These are phyloP conservation scores for Trichosporon asahii DNA, from an alignment of 1,284 basidiomycete genomes.

Conservation along the genomic window DNA sequence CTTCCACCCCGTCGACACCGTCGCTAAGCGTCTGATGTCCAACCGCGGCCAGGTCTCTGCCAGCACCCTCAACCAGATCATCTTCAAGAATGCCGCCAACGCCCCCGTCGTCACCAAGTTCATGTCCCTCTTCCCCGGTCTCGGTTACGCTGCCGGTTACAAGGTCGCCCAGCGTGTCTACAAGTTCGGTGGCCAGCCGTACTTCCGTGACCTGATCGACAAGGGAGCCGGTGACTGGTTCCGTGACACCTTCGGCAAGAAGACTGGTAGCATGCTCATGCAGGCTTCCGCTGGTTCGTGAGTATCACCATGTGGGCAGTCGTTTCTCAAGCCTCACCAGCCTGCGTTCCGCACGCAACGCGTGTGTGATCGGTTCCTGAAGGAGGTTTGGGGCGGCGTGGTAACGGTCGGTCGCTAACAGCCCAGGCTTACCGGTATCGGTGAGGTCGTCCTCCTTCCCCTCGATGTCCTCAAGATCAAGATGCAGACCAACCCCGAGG, in stretches of 20 bases:
- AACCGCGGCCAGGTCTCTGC: slow-evolving; percentile 78
- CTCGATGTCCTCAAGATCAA: slow-evolving; percentile 98
- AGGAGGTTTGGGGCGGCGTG: background rate
- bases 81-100: slow-evolving; percentile 81
- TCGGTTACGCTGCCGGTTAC: slow-evolving; percentile 97
- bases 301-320: slow-evolving; percentile 31
- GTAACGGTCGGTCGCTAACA: slow-evolving; percentile 2
- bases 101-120: slow-evolving; percentile 70
- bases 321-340: background rate
- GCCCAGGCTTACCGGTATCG: slow-evolving; percentile 82
- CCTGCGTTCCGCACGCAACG: background rate
- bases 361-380: background rate
- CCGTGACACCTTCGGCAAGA: slow-evolving; percentile 83
- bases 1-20: slow-evolving; percentile 90
- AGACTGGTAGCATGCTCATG: slow-evolving; percentile 93
- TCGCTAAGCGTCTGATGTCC: slow-evolving; percentile 96
- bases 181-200: slow-evolving; percentile 99
- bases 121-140: slow-evolving; percentile 90
- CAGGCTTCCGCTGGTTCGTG: slow-evolving; percentile 90
- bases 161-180: slow-evolving; percentile 90
- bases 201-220: slow-evolving; percentile 88
- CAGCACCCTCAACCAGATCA: slow-evolving; percentile 64
- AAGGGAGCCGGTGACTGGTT: slow-evolving; percentile 72
- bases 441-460: slow-evolving; percentile 93
- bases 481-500: slow-evolving; percentile 94